Base-by-base conservation (phyloP, 2,329 filamentous ascomycete genomes). In the Beauveria australis region DNA sequence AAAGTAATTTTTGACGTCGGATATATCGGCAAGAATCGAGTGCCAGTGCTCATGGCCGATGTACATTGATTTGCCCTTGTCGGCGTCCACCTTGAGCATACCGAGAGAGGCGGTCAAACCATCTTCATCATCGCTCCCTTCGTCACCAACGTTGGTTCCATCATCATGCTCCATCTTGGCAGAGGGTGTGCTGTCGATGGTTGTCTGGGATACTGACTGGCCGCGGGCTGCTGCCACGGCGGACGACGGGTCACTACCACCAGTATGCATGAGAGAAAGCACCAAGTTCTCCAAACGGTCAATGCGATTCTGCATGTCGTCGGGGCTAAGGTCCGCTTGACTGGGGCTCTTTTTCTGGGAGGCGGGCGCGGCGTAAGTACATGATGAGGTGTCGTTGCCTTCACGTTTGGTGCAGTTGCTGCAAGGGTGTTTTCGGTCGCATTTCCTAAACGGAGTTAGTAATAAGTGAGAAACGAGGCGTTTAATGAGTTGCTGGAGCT, bases 301-400 rank as follows among this genome's bases (percentile, higher is more conserved):
- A 76, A 97, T 97, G 72, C 94, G 89, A 71, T 95, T 96, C 78
- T 97, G 93, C 93, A 97, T 97, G 75, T 97, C 93, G 81, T 96
- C 92, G 54, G 93, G 91, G 67, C 75, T 85, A 59, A 81, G 76
- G 67, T 81, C 75, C 63, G 73, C 81, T 80, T 75, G 84, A 76
- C 76, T 82, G 73, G 87, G 83, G 69, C 78, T 86, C 80, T 91
- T 95, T 75, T 91, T 94, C 67, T 91, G 84, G 57, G 78, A 78
- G 37, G 79, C 74, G 43, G 85, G 87, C 56, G 86, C 81, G 52
- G 91, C 92, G 78, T 97, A 97, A 66, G 88, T 89, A 77, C 93
- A 97, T 61, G 90, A 89, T 60, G 82, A 76, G 16, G 88, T 87
- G 73, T 92, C 90, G 66, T 86, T 87, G 68, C 93, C 88, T 75